Evolutionary conservation across 208 protist species (phyloP).

Genomic region (Crithidia sp.): DNA sequence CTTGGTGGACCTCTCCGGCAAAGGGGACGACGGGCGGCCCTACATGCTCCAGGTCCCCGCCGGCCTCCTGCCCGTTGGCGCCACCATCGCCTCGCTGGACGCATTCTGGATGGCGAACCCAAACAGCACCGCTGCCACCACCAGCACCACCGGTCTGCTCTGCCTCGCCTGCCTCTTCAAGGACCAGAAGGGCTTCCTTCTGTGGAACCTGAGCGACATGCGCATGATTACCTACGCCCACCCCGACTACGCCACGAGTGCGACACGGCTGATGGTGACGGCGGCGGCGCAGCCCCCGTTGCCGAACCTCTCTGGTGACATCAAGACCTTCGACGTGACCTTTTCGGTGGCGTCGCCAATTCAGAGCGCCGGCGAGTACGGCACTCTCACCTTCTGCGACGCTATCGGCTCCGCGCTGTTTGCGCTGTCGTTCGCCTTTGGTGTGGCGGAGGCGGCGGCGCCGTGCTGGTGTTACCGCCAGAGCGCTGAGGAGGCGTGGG

Average conservation of each 20-base stretch:
- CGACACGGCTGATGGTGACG: conserved; percentile 48
- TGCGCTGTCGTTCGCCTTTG: conserved; percentile 51
- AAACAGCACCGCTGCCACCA: conserved; percentile 13
- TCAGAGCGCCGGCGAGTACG: conserved; percentile 49
- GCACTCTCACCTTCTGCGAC: conserved; percentile 48
- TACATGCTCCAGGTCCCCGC: conserved; percentile 57
- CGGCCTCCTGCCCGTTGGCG: conserved; percentile 72
- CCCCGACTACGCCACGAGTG: conserved; percentile 39
- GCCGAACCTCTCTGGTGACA: conserved; percentile 65
- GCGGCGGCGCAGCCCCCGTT: conserved; percentile 42
- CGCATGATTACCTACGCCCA: conserved; percentile 57
- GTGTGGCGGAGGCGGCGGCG: conserved; percentile 36
- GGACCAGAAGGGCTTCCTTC: conserved; percentile 65
- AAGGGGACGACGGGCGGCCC: conserved; percentile 46
- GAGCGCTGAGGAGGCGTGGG: conserved; percentile 38
- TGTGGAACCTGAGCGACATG: conserved; percentile 81
- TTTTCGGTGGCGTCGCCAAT: conserved; percentile 24
- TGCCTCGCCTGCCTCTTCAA: conserved; percentile 63
- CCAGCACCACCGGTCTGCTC: conserved; percentile 32
- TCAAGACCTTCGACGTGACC: conserved; percentile 49
- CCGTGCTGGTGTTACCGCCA: conserved; percentile 53
- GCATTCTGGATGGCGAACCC: conserved; percentile 63
- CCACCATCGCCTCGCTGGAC: conserved; percentile 58
- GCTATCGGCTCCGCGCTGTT: conserved; percentile 47
- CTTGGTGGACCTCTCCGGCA: conserved; percentile 71